A percentile compares a stretch with the other conserved stretches of the same genome.
These are phyloP conservation scores for Xylaria cubensis DNA, from an alignment of 495 filamentous ascomycete species.

Conservation along the genomic window DNA sequence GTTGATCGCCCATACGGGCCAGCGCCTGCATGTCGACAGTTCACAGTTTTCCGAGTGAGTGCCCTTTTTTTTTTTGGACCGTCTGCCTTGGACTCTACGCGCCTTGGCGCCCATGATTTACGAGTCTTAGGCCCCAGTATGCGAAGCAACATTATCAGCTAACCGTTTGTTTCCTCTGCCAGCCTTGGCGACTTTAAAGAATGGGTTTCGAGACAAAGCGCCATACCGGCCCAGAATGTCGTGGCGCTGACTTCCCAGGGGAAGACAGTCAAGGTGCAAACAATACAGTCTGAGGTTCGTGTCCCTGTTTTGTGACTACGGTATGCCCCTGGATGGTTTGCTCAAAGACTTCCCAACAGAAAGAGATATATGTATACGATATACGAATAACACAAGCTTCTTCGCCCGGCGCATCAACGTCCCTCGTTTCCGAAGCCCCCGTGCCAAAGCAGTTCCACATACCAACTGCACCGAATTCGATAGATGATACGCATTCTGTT, in stretches of 20 bases:
- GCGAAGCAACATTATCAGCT: conserved; percentile 28
- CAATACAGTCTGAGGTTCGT: conserved; percentile 76
- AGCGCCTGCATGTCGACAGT: conserved; percentile 76
- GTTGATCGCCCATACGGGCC: conserved; percentile 87
- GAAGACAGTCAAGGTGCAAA: conserved; percentile 77
- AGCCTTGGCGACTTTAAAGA: conserved; percentile 70
- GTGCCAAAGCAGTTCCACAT: conserved; percentile 64
- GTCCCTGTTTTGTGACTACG: neutral
- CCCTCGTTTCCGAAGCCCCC: conserved; percentile 57
- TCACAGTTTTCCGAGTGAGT: conserved; percentile 73
- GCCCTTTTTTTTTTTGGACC: neutral
- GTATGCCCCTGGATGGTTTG: neutral
- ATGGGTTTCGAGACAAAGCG: conserved; percentile 70
- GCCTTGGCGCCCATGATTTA: neutral
- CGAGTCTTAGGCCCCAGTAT: neutral
- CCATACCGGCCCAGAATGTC: conserved; percentile 72
- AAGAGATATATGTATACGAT: conserved; percentile 88
- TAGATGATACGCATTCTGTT: conserved; percentile 73
- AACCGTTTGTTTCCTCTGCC: conserved; percentile 20
- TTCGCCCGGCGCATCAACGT: conserved; percentile 44
- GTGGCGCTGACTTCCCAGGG: conserved; percentile 85
- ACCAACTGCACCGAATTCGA: conserved; percentile 71
- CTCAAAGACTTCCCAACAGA: conserved; percentile 54
- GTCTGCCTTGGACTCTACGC: conserved; percentile 6
- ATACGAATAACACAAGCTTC: conserved; percentile 65